Percentiles rank a stretch among this genome's conserved stretches.
Conservation (phyloP, 495 filamentous ascomycete species). For the Penicillium pancosmium region DNA sequence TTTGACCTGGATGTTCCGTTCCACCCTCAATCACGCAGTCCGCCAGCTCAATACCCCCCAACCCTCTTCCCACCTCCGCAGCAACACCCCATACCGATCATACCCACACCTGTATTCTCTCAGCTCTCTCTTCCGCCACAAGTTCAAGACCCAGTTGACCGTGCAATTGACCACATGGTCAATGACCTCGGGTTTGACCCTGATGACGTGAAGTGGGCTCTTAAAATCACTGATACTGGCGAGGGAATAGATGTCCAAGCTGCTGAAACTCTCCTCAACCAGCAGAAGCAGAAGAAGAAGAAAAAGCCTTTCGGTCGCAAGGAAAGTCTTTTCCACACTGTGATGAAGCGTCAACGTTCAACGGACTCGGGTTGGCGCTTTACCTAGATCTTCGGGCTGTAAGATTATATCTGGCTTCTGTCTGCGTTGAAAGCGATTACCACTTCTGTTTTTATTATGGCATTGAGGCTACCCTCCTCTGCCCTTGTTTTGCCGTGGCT, state of each 20-base stretch:
- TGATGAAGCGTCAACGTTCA: slow-evolving; percentile 34
- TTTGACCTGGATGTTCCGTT: neutral
- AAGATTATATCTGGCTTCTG: neutral
- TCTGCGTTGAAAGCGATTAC: neutral
- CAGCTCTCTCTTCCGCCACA: slow-evolving; percentile 28
- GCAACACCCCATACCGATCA: neutral
- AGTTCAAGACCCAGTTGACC: slow-evolving; percentile 55
- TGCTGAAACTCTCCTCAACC: slow-evolving; percentile 47
- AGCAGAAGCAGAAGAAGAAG: slow-evolving; percentile 43
- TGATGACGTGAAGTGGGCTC: slow-evolving; percentile 53
- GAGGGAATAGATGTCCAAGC: slow-evolving; percentile 51
- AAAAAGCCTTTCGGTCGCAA: slow-evolving; percentile 25
- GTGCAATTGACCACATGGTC: slow-evolving; percentile 51
- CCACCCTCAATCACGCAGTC: neutral
- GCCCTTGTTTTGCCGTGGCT: neutral
- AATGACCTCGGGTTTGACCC: slow-evolving; percentile 50
- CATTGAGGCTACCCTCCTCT: neutral
- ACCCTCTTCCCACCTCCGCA: neutral
- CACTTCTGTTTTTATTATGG: neutral
- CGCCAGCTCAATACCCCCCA: neutral
- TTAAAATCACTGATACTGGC: slow-evolving; percentile 56
- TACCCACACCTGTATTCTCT: neutral
- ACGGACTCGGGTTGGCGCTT: slow-evolving; percentile 43
- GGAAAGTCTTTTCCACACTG: slow-evolving; percentile 30
- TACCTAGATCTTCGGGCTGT: slow-evolving; percentile 23